phyloP scores from a whole-genome alignment of 1,284 basidiomycete species.

The Tylopilus sp. region DNA sequence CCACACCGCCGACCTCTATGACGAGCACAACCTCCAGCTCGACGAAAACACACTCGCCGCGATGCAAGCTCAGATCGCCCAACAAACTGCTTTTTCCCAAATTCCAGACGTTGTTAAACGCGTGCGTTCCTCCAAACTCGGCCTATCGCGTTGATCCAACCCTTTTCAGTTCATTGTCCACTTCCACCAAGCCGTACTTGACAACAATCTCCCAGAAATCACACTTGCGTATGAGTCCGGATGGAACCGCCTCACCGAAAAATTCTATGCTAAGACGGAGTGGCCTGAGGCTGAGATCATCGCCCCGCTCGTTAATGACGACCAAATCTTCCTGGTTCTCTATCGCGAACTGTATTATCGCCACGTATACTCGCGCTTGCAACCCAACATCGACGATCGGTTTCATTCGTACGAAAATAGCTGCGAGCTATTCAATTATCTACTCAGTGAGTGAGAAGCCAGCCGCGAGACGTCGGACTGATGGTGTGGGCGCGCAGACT shows the following conservation, averaged over 20 bases:
- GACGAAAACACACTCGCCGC: slow-evolving; percentile 75
- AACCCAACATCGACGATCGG: slow-evolving; percentile 96
- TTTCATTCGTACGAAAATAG: slow-evolving; percentile 99
- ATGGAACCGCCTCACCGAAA: slow-evolving; percentile 97
- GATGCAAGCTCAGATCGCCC: slow-evolving; percentile 83
- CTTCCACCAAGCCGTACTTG: slow-evolving; percentile 89
- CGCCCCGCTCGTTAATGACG: slow-evolving; percentile 93
- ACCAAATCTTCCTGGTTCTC: slow-evolving; percentile 95
- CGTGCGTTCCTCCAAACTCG: slow-evolving; percentile 54
- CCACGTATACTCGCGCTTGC: slow-evolving; percentile 95
- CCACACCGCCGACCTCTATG: slow-evolving; percentile 73
- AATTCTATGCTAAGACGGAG: slow-evolving; percentile 94
- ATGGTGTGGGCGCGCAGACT: slow-evolving; percentile 63
- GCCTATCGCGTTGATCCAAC: background rate
- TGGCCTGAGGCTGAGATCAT: slow-evolving; percentile 99
- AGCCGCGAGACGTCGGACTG: no score
- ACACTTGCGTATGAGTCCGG: slow-evolving; percentile 94
- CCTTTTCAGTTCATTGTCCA: slow-evolving; percentile 84
- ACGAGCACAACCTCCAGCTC: slow-evolving; percentile 65
- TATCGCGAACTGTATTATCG: slow-evolving; percentile 96
- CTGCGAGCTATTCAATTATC: slow-evolving; percentile 97
- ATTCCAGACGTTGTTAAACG: slow-evolving; percentile 87
- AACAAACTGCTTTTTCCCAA: slow-evolving; percentile 80
- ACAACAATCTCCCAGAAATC: slow-evolving; percentile 91
- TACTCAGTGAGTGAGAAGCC: slow-evolving; percentile 69